Evolutionary conservation across 2,329 filamentous ascomycete genomes (phyloP).

Genomic region (Cytospora mali): DNA sequence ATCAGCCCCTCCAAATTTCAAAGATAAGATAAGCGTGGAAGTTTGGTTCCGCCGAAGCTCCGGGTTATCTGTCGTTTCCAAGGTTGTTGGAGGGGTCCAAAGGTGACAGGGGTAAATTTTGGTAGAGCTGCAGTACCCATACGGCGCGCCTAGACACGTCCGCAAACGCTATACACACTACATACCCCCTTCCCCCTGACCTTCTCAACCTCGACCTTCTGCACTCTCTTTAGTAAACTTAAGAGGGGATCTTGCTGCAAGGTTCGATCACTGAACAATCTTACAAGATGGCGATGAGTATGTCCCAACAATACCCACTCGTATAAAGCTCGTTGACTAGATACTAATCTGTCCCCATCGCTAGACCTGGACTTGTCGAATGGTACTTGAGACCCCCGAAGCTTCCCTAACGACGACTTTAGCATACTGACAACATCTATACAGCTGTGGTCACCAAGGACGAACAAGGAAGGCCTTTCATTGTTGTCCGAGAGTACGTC

Average conservation of each 20-base stretch:
- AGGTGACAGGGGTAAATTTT: slow-evolving; percentile 19
- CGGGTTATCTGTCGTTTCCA: slow-evolving; percentile 6
- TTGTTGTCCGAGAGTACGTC: slow-evolving; percentile 93
- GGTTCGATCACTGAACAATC: slow-evolving; percentile 4
- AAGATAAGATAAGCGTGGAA: slow-evolving; percentile 4
- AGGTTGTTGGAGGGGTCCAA: slow-evolving; percentile 21
- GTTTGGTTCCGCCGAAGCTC: slow-evolving; percentile 6
- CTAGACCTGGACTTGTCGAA: slow-evolving; percentile 82
- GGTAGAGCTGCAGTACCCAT: slow-evolving; percentile 14
- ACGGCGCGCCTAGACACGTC: slow-evolving; percentile 23
- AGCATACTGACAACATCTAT: slow-evolving; percentile 29
- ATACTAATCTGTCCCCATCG: slow-evolving; percentile 6
- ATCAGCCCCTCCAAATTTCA: slow-evolving; percentile 1
- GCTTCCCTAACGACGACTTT: slow-evolving; percentile 26
- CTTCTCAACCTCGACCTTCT: slow-evolving; percentile 7
- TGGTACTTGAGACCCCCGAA: slow-evolving; percentile 56
- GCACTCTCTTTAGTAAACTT: slow-evolving; percentile 4
- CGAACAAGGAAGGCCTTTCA: slow-evolving; percentile 95
- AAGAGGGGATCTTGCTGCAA: slow-evolving; percentile 5
- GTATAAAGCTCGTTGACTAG: slow-evolving; percentile 23
- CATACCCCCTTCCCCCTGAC: slow-evolving; percentile 4
- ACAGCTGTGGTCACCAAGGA: slow-evolving; percentile 83
- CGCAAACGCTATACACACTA: background rate
- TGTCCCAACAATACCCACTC: slow-evolving; percentile 33
- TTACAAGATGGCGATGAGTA: slow-evolving; percentile 63